Evolutionary conservation across 345 rosid species (phyloP).

Genomic region (Moricandia moricandioides): DNA sequence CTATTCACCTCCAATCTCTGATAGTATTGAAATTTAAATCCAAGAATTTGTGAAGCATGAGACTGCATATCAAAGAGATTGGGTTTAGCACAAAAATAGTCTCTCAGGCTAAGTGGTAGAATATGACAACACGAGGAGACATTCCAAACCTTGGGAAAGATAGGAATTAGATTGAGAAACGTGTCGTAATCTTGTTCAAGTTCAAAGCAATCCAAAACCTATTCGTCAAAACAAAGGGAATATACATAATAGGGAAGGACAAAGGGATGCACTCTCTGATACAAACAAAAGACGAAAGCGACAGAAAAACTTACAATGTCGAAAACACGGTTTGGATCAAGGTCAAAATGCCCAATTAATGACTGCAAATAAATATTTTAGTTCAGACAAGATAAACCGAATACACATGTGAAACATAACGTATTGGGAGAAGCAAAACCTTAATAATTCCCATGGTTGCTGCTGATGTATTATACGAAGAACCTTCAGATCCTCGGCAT

Average conservation of each 20-base stretch:
- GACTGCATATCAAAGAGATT: conserved; percentile 60
- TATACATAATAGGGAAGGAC: conserved; percentile 16
- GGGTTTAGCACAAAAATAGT: conserved; percentile 20
- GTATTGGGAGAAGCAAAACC: conserved; percentile 46
- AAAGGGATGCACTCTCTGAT: conserved; percentile 8
- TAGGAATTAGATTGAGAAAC: conserved; percentile 85
- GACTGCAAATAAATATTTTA: conserved; percentile 60
- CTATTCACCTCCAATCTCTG: conserved; percentile 80
- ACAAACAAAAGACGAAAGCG: conserved; percentile 20
- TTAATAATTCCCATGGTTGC: conserved; percentile 90
- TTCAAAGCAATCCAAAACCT: conserved; percentile 97
- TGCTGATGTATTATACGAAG: conserved; percentile 58
- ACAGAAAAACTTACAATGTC: conserved; percentile 76
- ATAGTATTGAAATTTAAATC: conserved; percentile 95
- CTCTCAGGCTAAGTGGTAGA: neutral
- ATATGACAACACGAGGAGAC: conserved; percentile 13
- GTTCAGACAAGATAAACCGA: conserved; percentile 24
- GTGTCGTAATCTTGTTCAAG: conserved; percentile 70
- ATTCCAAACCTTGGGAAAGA: conserved; percentile 82
- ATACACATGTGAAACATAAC: conserved; percentile 5
- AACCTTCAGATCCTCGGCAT: conserved; percentile 71
- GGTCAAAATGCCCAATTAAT: conserved; percentile 95
- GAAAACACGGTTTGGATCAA: conserved; percentile 98
- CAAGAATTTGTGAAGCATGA: conserved; percentile 98
- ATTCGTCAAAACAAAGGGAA: conserved; percentile 29